phyloP scores from a whole-genome alignment of 345 rosid genomes.

The Hibiscus mutabilis region DNA sequence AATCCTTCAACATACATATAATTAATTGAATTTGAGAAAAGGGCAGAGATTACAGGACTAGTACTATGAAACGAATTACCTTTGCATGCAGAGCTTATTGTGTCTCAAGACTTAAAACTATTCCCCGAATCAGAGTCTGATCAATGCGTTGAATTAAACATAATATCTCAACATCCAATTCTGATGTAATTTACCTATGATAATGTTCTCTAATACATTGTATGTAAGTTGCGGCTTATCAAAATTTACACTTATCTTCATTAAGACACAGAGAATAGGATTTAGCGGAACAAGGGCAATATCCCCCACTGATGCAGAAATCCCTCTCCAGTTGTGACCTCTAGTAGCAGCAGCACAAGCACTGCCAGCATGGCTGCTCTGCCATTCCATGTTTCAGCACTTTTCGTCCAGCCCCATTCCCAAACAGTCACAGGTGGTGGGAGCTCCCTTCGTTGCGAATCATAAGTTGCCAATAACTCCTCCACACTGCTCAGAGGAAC shows the following conservation, averaged over 20 bases:
- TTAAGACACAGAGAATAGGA: not conserved
- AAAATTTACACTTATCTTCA: not conserved
- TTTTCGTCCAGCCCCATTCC: conserved; percentile 99
- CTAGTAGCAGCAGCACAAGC: conserved; percentile 68
- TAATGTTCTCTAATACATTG: conserved; percentile 4
- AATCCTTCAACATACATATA: too few species aligned
- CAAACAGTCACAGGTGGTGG: conserved; percentile 88
- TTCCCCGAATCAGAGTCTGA: too few species aligned
- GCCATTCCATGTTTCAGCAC: conserved; percentile 99
- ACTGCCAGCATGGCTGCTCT: conserved; percentile 98
- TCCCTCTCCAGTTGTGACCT: conserved; percentile 91
- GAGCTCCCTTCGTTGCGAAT: conserved; percentile 83
- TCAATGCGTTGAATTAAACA: too few species aligned
- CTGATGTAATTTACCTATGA: not conserved
- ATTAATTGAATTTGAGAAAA: too few species aligned
- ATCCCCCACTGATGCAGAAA: conserved; percentile 93
- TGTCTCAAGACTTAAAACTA: too few species aligned
- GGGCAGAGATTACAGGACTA: too few species aligned
- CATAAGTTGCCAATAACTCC: conserved; percentile 81
- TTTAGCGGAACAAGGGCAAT: conserved; percentile 51
- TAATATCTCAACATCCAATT: not conserved
- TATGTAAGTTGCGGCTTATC: conserved; percentile 13
- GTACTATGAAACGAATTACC: too few species aligned
- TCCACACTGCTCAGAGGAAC: conserved; percentile 94
- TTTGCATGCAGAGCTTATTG: too few species aligned